Evolutionary conservation across 768 basidiomycete species (phyloP), one percentile per base, ranked within the genome.

Genomic region (Amanita pseudoporphyria): DNA sequence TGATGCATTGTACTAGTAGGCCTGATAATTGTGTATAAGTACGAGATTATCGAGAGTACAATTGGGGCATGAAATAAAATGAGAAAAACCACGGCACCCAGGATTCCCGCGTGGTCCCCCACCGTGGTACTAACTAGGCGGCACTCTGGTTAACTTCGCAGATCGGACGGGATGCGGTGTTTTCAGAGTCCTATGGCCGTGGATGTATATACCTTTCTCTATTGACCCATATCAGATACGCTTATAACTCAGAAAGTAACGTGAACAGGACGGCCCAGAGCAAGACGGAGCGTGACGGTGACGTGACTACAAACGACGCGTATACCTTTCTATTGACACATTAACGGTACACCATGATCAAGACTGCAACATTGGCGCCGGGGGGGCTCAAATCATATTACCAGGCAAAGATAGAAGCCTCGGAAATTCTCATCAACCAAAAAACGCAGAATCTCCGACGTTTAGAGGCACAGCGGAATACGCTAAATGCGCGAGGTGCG

Each of bases 391-490:
- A 92, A 61, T 80, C 85, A 0, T 99, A 95, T 72, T 97, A 94
- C 62, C 88, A 93, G 64, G 84, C 90, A 14, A 99, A 97, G 71
- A 97, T 97, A 31, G 93, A 97, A 62, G 73, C 85, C 7, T 85
- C 93, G 1, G 95, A 98, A 59, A 74, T 96, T 24, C 76, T 87
- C 36, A 96, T 97, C 56, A 96, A 94, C 67, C 82, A 92, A 67
- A 95, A 93, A 66, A 96, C 94, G 0, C 93, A 97, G 72, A 97
- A 98, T 68, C 63, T 99, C 49, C 76, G 95, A 18, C 87, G 95
- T 49, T 70, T 98, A 58, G 95, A 99, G 69, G 96, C 95, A 5
- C 94, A 97, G 64, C 76, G 96, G 53, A 99, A 99, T 77, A 90
- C 95, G 7, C 67, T 99, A 52, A 98, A 99, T 65, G 92, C 94